These are phyloP conservation scores for Rhynchospora pubera DNA, from an alignment of 176 grass and related monocot species.

Conservation along the genomic window DNA sequence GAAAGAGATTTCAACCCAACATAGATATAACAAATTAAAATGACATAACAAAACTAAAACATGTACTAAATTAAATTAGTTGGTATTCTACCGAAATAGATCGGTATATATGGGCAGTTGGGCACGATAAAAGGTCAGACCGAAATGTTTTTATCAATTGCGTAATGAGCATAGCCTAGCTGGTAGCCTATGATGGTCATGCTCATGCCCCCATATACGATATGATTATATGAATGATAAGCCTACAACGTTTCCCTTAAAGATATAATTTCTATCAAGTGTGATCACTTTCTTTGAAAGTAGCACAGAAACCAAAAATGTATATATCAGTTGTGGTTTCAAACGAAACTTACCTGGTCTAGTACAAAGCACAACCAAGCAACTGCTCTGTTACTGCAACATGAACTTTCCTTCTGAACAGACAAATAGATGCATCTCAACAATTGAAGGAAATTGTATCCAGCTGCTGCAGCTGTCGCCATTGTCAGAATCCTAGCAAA, in stretches of 20 bases:
- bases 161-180: too few species aligned
- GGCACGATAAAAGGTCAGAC: background rate
- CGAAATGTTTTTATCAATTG: background rate
- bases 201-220: background rate
- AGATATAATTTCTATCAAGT: too few species aligned
- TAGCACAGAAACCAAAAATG: background rate
- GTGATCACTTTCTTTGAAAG: background rate
- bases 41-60: too few species aligned
- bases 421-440: conserved; percentile 45
- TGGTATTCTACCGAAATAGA: too few species aligned
- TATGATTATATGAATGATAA: background rate
- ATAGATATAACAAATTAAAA: background rate
- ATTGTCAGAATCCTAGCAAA: conserved; percentile 34
- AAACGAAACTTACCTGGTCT: conserved; percentile 54
- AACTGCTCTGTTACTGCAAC: conserved; percentile 22
- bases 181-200: too few species aligned
- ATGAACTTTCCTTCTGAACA: conserved; percentile 22
- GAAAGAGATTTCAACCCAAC: background rate
- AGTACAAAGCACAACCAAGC: conserved; percentile 64
- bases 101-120: background rate
- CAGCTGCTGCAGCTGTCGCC: conserved; percentile 33
- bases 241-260: background rate
- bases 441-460: conserved; percentile 78
- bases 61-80: too few species aligned
- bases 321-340: background rate